A percentile compares a stretch with the other conserved stretches of the same genome.
Evolutionary conservation across 1,139 yeast species (phyloP).

Genomic region (Lodderomyces beijingensis): DNA sequence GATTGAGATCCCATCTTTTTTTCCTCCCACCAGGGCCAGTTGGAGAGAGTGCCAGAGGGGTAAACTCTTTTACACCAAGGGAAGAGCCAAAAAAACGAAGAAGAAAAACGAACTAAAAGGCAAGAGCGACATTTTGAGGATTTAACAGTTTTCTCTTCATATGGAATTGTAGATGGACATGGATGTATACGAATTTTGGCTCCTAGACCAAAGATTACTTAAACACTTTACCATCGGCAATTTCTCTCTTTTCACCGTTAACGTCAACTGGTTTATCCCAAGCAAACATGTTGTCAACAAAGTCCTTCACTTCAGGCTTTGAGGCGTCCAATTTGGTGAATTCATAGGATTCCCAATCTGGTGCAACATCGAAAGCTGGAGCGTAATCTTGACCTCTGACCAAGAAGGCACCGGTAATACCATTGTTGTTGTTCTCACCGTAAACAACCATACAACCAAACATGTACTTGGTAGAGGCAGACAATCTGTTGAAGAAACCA

Average conservation of each 20-base stretch:
- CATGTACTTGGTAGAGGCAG: constrained; percentile 88
- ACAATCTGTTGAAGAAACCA: constrained; percentile 95
- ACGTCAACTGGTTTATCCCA: constrained; percentile 50
- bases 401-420: constrained; percentile 92
- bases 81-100: too few relatives aligned
- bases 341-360: constrained; percentile 85
- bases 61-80: too few relatives aligned
- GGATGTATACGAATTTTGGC: too few relatives aligned
- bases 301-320: constrained; percentile 33
- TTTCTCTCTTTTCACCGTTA: constrained; percentile 43
- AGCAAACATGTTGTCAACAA: constrained; percentile 47
- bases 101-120: too few relatives aligned
- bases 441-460: constrained; percentile 92
- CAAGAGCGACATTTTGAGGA: too few relatives aligned
- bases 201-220: constrained; percentile 23
- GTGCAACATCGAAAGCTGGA: constrained; percentile 98
- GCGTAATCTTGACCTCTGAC: constrained; percentile 89
- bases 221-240: constrained; percentile 51
- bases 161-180: too few relatives aligned
- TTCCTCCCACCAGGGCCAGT: too few relatives aligned
- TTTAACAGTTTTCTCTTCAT: too few relatives aligned
- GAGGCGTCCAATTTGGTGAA: constrained; percentile 43
- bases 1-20: too few relatives aligned
- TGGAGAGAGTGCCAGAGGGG: too few relatives aligned
- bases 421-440: constrained; percentile 98